Conservation (phyloP, 2,329 filamentous ascomycete genomes). For the Monosporascus sp. region DNA sequence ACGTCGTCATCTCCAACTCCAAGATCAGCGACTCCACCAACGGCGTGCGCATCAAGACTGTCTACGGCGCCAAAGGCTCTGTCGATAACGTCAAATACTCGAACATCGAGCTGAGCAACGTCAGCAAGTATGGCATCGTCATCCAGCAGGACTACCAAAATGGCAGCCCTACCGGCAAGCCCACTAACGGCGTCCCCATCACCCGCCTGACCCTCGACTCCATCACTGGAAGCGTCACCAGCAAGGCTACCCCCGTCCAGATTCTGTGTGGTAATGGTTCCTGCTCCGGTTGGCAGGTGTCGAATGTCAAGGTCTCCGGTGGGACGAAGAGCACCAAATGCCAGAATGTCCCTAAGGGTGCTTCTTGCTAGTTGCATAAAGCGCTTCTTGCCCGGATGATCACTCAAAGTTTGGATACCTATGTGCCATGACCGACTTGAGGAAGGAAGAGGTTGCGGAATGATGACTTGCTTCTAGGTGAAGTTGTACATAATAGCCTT, state of each 20-base stretch:
- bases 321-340: constrained; percentile 47
- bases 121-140: constrained; percentile 46
- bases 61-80: constrained; percentile 44
- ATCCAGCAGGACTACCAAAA: constrained; percentile 54
- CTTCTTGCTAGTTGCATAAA: constrained; percentile 14
- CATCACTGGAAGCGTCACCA: constrained; percentile 34
- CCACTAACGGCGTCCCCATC: constrained; percentile 43
- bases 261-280: constrained; percentile 33
- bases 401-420: no score
- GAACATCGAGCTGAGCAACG: constrained; percentile 26
- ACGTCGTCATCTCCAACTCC: constrained; percentile 44
- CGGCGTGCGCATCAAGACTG: constrained; percentile 55
- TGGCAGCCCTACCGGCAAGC: constrained; percentile 32
- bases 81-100: constrained; percentile 30
- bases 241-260: constrained; percentile 27
- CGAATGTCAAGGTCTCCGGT: constrained; percentile 29
- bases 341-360: constrained; percentile 43
- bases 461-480: no score
- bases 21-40: constrained; percentile 47
- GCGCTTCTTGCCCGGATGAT: no score
- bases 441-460: no score
- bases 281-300: constrained; percentile 33
- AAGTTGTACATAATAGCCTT: no score
- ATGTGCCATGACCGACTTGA: no score
- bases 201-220: constrained; percentile 34